Evolutionary conservation across 331 rosid genomes (phyloP), one percentile per base, ranked within the genome.

Genomic region (Quercus phellos): DNA sequence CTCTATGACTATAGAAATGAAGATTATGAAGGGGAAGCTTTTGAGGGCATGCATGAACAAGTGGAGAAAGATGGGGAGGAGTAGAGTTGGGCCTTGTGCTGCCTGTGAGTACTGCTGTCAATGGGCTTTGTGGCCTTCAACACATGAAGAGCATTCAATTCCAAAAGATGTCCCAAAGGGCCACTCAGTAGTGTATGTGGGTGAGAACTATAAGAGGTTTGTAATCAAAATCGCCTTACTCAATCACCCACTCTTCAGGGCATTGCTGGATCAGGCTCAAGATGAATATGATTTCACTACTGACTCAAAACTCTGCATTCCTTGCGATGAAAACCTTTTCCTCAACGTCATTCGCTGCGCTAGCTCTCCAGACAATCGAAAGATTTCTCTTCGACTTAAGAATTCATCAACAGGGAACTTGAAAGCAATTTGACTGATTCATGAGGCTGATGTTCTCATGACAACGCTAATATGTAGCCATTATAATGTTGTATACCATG

Each of bases 121-220:
- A 79, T 86, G 87, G 93, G 74, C 80, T 67, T 14, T 85, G 59
- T 79, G 98, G 91, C 79, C 88, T 53, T 77, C 77, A 21, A 68
- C 77, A 78, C 85, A 84, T 26, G 88, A 90, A 63, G 86, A 86
- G 6, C 72, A 79, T 34, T 85, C 80, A 4, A 91, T 92, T 56
- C 99, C 99, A 3, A 89, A 84, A 59, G 99, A 95, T 74, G 99
- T 95, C 51, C 99, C 99, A 29, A 92, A 89, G 88, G 99, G 99
- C 78, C 98, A 95, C 85, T 84, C 90, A 77, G 98, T 90, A 51
- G 96, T 95, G 4, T 95, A 93, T 54, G 99, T 93, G 2, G 98
- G 99, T 35, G 89, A 93, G 69, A 85, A 90, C 17, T 73, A 61
- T 73, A 90, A 89, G 90, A 88, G 99, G 83, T 93, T 84, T 85